Base-by-base conservation (phyloP, 768 basidiomycete genomes). In the Dacryopinax spathularia region DNA sequence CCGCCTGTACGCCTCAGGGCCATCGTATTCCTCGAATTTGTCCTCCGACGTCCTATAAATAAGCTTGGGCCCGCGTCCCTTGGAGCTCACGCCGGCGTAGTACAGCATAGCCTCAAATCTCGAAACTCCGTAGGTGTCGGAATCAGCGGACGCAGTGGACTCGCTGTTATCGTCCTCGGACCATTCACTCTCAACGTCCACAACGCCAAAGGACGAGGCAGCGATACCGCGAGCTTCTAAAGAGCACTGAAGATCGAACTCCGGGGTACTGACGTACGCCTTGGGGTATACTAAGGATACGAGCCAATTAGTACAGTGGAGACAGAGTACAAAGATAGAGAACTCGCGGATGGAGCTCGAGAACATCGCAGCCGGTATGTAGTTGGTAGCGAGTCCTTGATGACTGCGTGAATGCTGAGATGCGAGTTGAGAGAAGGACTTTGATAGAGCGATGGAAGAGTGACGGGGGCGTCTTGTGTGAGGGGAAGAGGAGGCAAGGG, bases 21-120 rank as follows among this genome's bases (percentile, higher is more conserved):
- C 75, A 56, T 70, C n/a, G 37, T 74, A 75, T 16, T 44, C 62
- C 20, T 59, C 59, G 68, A 73, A 77, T 15, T 64, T 48, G 65
- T 77, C 76, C 39, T 35, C 60, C 12, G 75, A 75, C 33, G 71
- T 73, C 69, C 76, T 68, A 66, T 66, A 76, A 71, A 77, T 69
- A 29, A 77, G 68, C 69, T 73, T 73, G 65, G 76, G 76, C 15
- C 75, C 75, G 27, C 62, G 69, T 15, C 63, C 37, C 20, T 65
- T 70, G 20, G 35, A 29, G 63, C 76, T 67, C 20, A 77, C 5
- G 65, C 73, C 75, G 60, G 60, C 56, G 61, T 75, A 76, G 66
- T 76, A 76, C 20, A 72, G 69, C 43, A 68, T 22, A 2, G 66
- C 67, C 69, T 76, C 75, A 65, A 72, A 56, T 66, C 68, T 70